A percentile compares a stretch with the other conserved stretches of the same genome.
Conservation (phyloP, 116 monocot genomes). For the Posidonia oceanica region DNA sequence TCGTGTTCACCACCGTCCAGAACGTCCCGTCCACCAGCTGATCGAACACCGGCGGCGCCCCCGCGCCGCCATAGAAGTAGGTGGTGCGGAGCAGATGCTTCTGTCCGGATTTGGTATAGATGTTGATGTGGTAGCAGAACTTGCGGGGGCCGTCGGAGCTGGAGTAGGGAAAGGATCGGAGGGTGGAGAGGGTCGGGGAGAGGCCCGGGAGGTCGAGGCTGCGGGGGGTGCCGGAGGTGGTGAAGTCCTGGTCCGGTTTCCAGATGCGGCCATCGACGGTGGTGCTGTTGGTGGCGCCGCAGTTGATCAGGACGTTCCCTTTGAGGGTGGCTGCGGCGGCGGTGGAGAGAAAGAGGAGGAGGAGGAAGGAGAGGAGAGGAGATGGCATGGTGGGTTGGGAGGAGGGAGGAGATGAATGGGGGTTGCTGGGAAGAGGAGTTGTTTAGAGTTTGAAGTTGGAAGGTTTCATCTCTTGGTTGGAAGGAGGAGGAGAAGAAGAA, state of each 20-base stretch:
- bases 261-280: constrained; percentile 14
- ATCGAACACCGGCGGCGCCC: constrained; percentile 63
- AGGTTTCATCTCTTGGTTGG: background rate
- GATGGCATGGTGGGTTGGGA: background rate
- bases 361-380: background rate
- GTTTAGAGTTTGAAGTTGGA: background rate
- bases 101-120: constrained; percentile 11
- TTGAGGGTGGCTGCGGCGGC: background rate
- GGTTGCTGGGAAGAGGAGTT: background rate
- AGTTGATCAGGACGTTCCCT: constrained; percentile 26
- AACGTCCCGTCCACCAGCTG: constrained; percentile 70
- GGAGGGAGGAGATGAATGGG: background rate
- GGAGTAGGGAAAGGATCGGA: constrained; percentile 54
- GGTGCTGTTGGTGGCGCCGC: constrained; percentile 18
- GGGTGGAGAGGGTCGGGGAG: constrained; percentile 44
- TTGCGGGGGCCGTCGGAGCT: constrained; percentile 20
- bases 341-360: constrained; percentile 2
- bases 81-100: constrained; percentile 61
- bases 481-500: background rate
- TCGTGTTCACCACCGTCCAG: constrained; percentile 77
- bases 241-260: constrained; percentile 23
- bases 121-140: constrained; percentile 62
- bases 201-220: constrained; percentile 37
- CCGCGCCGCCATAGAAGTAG: constrained; percentile 34
- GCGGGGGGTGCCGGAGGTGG: constrained; percentile 12